phyloP scores from a whole-genome alignment of 2,329 filamentous ascomycete genomes.

The Neurospora sp. region DNA sequence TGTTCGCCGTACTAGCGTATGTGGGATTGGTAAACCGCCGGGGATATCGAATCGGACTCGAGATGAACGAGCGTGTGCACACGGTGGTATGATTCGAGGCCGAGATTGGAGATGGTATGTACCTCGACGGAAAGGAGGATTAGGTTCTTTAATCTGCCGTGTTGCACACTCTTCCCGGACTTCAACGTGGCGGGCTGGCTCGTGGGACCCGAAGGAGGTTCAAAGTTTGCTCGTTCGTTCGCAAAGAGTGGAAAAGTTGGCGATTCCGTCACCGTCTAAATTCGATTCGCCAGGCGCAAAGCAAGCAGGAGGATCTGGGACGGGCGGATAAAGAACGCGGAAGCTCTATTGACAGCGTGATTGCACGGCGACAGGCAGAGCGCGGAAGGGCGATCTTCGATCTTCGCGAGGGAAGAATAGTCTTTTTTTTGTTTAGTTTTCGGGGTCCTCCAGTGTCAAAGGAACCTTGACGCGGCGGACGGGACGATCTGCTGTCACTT shows the following conservation, averaged over 20 bases:
- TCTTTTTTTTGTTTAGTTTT: background rate
- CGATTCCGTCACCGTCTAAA: background rate
- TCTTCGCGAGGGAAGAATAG: background rate
- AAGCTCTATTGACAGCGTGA: background rate
- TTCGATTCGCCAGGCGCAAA: background rate
- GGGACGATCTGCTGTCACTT: background rate
- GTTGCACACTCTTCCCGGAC: background rate
- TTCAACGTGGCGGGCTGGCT: background rate
- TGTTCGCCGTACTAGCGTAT: background rate
- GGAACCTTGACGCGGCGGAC: background rate
- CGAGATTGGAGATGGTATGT: background rate
- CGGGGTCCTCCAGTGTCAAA: background rate
- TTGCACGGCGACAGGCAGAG: background rate
- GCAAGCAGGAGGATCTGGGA: background rate
- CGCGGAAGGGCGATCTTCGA: background rate
- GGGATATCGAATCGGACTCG: background rate
- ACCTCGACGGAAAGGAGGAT: background rate
- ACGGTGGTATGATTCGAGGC: background rate
- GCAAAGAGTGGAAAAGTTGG: background rate
- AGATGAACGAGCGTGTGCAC: background rate
- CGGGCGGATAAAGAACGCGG: background rate
- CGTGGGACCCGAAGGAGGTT: background rate
- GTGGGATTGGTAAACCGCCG: background rate
- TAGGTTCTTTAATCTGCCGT: background rate
- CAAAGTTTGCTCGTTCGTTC: background rate